These are phyloP conservation scores for Paecilomyces dactylethromorphus DNA, from an alignment of 2,329 filamentous ascomycete genomes.

Conservation along the genomic window DNA sequence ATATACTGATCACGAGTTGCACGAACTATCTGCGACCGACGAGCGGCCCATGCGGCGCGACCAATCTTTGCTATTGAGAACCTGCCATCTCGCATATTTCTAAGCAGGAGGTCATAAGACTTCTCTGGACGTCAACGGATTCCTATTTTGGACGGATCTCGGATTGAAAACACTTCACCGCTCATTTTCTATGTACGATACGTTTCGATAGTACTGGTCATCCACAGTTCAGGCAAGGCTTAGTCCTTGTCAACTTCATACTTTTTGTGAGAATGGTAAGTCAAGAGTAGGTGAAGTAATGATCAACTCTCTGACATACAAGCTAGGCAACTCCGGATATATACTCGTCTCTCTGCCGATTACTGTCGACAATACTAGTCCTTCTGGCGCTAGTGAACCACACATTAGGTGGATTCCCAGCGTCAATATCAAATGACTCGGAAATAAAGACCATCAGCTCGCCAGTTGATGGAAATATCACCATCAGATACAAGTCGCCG, in stretches of 20 bases:
- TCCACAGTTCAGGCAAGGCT: not conserved
- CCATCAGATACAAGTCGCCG: slow-evolving; percentile 60
- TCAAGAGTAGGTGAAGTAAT: not conserved
- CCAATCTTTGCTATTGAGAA: no score
- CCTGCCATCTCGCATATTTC: no score
- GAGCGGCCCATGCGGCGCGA: no score
- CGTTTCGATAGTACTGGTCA: not conserved
- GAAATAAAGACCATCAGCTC: slow-evolving; percentile 55
- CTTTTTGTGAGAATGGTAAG: not conserved
- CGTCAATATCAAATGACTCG: slow-evolving; percentile 5
- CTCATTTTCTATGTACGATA: not conserved
- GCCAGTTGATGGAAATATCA: slow-evolving; percentile 54
- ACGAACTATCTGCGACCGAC: not conserved
- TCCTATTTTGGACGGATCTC: not conserved
- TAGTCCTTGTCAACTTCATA: not conserved
- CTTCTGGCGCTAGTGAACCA: not conserved
- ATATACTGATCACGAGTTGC: not conserved
- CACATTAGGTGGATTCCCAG: not conserved
- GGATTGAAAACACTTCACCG: not conserved
- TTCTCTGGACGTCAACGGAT: no score
- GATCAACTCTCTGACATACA: not conserved
- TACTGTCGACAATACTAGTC: not conserved
- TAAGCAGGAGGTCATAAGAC: no score
- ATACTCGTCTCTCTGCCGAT: not conserved
- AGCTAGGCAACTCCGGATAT: not conserved